phyloP scores from a whole-genome alignment of 805 yeast species.

The Pichia paraexigua region DNA sequence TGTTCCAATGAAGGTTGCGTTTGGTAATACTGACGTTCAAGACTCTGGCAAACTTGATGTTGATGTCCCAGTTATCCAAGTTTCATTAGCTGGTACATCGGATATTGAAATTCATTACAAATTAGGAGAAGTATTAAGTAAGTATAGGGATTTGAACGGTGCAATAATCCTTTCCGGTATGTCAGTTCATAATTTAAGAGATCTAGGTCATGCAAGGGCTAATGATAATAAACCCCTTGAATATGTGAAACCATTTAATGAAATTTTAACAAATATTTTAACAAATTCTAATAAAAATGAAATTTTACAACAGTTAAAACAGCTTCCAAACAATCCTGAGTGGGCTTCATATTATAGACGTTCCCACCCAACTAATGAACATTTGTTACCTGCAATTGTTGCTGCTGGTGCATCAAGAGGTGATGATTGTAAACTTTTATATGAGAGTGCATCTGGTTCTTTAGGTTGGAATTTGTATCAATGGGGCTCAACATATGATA shows the following conservation, averaged over 20 bases:
- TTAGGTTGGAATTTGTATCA: conserved; percentile 68
- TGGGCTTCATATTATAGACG: conserved; percentile 27
- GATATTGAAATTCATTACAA: conserved; percentile 38
- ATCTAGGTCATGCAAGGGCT: conserved; percentile 30
- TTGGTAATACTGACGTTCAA: conserved; percentile 32
- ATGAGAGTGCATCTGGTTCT: conserved; percentile 35
- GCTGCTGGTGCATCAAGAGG: conserved; percentile 48
- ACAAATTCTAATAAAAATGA: conserved; percentile 20
- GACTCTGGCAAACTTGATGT: conserved; percentile 35
- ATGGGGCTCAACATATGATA: conserved; percentile 22
- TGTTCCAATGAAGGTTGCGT: conserved; percentile 73
- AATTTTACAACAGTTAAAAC: conserved; percentile 31
- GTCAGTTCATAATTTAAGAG: conserved; percentile 70
- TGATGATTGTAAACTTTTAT: conserved; percentile 37
- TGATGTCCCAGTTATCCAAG: conserved; percentile 42
- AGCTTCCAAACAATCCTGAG: conserved; percentile 22
- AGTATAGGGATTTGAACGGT: conserved; percentile 45
- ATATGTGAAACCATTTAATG: conserved; percentile 48
- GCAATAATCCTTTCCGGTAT: conserved; percentile 63
- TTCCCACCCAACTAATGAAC: conserved; percentile 77
- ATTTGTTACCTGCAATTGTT: conserved; percentile 59
- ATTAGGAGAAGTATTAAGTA: conserved; percentile 48
- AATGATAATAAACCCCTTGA: conserved; percentile 26
- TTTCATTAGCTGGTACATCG: conserved; percentile 37
- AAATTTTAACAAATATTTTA: conserved; percentile 35